These are phyloP conservation scores for Piper longum DNA, from an alignment of 164 flowering plant genomes.

Conservation along the genomic window DNA sequence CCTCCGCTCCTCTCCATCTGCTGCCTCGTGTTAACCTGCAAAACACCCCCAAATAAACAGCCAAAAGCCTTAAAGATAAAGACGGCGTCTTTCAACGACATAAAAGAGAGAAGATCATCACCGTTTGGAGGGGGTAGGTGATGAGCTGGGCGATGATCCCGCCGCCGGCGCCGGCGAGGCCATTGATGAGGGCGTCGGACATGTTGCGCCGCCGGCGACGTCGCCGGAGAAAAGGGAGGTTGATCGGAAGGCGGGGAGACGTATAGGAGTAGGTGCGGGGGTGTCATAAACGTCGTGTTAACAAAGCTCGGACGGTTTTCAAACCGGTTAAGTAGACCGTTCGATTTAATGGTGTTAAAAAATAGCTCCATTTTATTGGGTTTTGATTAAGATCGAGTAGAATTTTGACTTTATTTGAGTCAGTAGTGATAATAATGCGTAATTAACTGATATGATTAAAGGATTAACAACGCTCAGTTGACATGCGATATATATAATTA, in stretches of 20 bases:
- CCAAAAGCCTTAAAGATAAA: not conserved
- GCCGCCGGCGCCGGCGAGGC: conserved; percentile 94
- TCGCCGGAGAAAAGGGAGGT: not conserved
- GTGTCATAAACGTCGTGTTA: too few species aligned
- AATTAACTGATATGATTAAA: too few species aligned
- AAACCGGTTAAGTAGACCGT: too few species aligned
- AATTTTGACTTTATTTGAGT: too few species aligned
- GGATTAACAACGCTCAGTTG: too few species aligned
- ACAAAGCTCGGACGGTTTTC: too few species aligned
- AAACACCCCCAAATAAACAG: not conserved
- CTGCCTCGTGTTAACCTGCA: conserved; percentile 83
- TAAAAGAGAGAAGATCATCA: conserved; percentile 6
- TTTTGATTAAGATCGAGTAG: too few species aligned
- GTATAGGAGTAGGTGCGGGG: not conserved
- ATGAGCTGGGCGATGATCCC: conserved; percentile 93
- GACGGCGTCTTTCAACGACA: not conserved
- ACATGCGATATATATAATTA: too few species aligned
- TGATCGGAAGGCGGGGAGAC: not conserved
- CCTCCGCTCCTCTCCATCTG: conserved; percentile 80
- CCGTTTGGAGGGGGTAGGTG: conserved; percentile 88
- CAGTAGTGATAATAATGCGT: too few species aligned
- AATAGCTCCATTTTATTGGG: too few species aligned
- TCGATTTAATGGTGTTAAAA: too few species aligned
- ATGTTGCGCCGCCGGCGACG: not conserved
- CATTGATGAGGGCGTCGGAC: conserved; percentile 77